Base-by-base conservation (phyloP, 805 yeast genomes). In the Candida ortonii region DNA sequence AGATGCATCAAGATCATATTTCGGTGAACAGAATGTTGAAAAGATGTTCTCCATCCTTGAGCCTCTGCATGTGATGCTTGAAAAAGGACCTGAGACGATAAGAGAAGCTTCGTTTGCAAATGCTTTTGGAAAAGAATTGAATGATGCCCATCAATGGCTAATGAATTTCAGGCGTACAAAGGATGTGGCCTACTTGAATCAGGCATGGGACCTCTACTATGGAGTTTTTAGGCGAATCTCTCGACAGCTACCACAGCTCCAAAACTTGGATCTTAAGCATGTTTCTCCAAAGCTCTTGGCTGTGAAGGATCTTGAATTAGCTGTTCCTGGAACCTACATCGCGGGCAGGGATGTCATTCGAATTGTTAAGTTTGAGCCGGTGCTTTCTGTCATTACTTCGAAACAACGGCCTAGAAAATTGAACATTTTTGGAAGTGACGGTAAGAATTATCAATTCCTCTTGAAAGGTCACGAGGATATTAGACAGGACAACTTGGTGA, bases 381-480 rank as follows among this genome's bases (percentile, higher is more conserved):
- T 80, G 0, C 75, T 93, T 43, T 68, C 86, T 3, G 95, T 93
- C 9, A 89, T 93, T 39, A 79, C 95, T 0, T 89, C 97, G 1
- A 93, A 93, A 55, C 99, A 94, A 62, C 76, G 97, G 51, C 99
- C 99, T 6, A 77, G 99, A 54, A 78, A 84, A 49, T 59, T 87
- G 40, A 73, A 80, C 11, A 75, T 87, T 30, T 69, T 71, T 42
- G 98, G 97, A 8, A 83, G 85, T 50, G 96, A 93, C 59, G 98
- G 98, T 40, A 85, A 84, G 52, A 85, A 82, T 24, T 88, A 94
- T 55, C 84, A 76, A 49, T 94, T 78, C 60, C 64, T 71, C 2
- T 68, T 93, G 52, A 93, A 93, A 62, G 98, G 97, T 1, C 97
- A 93, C 55, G 99, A 93, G 64, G 99, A 93, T 68, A 86, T 93